Evolutionary conservation across 805 yeast genomes (phyloP).

Genomic region (Ogataea glucozyma): DNA sequence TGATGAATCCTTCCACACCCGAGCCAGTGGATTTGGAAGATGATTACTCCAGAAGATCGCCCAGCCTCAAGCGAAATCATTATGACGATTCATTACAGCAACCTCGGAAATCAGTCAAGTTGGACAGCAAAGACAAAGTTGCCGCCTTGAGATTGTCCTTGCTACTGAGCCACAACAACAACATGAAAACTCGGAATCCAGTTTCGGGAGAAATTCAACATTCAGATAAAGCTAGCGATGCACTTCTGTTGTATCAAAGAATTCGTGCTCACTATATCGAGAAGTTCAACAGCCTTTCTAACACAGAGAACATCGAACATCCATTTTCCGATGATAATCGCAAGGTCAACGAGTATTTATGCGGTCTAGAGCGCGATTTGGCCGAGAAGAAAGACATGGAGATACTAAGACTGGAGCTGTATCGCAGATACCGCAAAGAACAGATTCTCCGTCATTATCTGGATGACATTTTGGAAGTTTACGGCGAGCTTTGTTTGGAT

Average conservation of each 20-base stretch:
- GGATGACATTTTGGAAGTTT: slow-evolving; percentile 28
- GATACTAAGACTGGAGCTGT: slow-evolving; percentile 28
- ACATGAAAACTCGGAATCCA: background rate
- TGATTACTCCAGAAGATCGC: background rate
- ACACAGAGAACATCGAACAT: slow-evolving; percentile 10
- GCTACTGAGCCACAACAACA: slow-evolving; percentile 5
- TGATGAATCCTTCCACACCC: slow-evolving; percentile 19
- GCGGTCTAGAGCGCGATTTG: slow-evolving; percentile 33
- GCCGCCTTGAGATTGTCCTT: slow-evolving; percentile 17
- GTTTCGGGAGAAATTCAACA: no score
- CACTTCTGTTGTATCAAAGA: slow-evolving; percentile 8
- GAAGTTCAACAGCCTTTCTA: slow-evolving; percentile 15
- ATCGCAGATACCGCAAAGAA: slow-evolving; percentile 29
- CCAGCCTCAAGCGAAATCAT: background rate
- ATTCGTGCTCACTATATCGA: slow-evolving; percentile 12
- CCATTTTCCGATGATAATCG: slow-evolving; percentile 14
- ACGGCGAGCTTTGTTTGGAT: slow-evolving; percentile 29
- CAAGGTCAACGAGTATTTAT: slow-evolving; percentile 11
- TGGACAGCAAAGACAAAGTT: slow-evolving; percentile 12
- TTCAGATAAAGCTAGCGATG: slow-evolving; percentile 5
- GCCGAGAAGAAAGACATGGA: slow-evolving; percentile 37
- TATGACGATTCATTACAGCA: background rate
- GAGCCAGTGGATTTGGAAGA: slow-evolving; percentile 3
- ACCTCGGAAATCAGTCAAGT: background rate
- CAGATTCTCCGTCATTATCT: slow-evolving; percentile 29